Evolutionary conservation across 164 flowering plant species (phyloP).

Genomic region (Tinospora cordifolia): DNA sequence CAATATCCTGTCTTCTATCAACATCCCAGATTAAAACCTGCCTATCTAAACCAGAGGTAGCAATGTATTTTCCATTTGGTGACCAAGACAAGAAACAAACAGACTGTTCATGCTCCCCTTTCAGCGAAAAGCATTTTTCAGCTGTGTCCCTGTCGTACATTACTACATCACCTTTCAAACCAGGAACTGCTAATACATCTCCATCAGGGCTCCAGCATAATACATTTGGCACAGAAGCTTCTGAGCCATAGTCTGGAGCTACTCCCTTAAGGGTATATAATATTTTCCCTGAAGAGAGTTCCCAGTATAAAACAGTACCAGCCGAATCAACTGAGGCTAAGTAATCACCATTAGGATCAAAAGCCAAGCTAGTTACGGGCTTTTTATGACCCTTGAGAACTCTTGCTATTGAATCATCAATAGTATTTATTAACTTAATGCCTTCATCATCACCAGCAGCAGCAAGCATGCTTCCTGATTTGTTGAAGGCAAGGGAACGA

Average conservation of each 20-base stretch:
- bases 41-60: slow-evolving; percentile 76
- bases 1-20: slow-evolving; percentile 74
- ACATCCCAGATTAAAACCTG: slow-evolving; percentile 92
- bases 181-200: slow-evolving; percentile 79
- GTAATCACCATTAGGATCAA: slow-evolving; percentile 81
- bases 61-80: slow-evolving; percentile 95
- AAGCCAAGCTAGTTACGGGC: slow-evolving; percentile 64
- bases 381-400: slow-evolving; percentile 93
- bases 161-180: slow-evolving; percentile 81
- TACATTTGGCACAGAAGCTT: slow-evolving; percentile 47
- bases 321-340: slow-evolving; percentile 76
- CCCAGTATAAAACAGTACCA: slow-evolving; percentile 84
- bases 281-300: slow-evolving; percentile 58
- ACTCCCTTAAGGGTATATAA: slow-evolving; percentile 59
- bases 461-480: slow-evolving; percentile 82
- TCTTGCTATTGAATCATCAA: slow-evolving; percentile 88
- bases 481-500: slow-evolving; percentile 78
- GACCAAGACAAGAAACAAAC: slow-evolving; percentile 89
- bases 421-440: slow-evolving; percentile 78
- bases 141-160: slow-evolving; percentile 96
- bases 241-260: slow-evolving; percentile 62
- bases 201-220: slow-evolving; percentile 97
- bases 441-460: slow-evolving; percentile 99
- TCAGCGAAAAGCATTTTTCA: slow-evolving; percentile 68
- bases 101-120: slow-evolving; percentile 70